Percentiles rank a stretch among this genome's conserved stretches.
Conservation (phyloP, 257 asterid genomes). For the Penstemon barbatus region DNA sequence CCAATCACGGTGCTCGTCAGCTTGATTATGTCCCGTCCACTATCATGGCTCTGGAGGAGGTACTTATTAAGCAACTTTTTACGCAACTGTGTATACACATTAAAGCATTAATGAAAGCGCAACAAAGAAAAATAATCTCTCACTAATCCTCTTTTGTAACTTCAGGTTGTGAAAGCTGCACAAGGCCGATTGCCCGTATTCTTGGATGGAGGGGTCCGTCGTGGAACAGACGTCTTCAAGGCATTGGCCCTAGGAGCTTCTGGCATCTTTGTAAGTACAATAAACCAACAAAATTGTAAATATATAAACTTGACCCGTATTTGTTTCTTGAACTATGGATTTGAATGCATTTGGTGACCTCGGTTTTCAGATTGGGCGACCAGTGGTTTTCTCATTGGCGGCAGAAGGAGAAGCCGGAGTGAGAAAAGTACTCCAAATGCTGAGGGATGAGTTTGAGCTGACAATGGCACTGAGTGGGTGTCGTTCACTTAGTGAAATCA, state of each 20-base stretch:
- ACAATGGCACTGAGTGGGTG: conserved; percentile 97
- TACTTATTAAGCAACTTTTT: conserved; percentile 19
- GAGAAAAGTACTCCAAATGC: conserved; percentile 81
- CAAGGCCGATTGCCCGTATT: conserved; percentile 91
- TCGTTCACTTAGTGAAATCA: conserved; percentile 70
- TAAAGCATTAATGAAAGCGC: no score
- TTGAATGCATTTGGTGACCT: neutral
- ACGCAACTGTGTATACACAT: no score
- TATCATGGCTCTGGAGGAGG: conserved; percentile 89
- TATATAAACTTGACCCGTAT: neutral
- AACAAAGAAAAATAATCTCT: no score
- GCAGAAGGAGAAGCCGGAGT: conserved; percentile 92
- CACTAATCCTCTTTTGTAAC: conserved; percentile 7
- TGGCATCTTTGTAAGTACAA: conserved; percentile 83
- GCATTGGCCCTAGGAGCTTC: conserved; percentile 95
- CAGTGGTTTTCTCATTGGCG: conserved; percentile 88
- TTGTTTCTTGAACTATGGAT: neutral
- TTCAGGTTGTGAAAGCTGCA: conserved; percentile 90
- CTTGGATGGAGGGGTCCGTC: conserved; percentile 95
- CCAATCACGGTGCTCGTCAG: conserved; percentile 98
- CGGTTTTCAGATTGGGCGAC: conserved; percentile 72
- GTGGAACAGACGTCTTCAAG: conserved; percentile 96
- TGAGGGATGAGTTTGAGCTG: conserved; percentile 86
- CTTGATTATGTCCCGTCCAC: conserved; percentile 94
- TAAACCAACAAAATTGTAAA: neutral